Evolutionary conservation across 495 filamentous ascomycete species (phyloP).

Genomic region (Tuber borchii): DNA sequence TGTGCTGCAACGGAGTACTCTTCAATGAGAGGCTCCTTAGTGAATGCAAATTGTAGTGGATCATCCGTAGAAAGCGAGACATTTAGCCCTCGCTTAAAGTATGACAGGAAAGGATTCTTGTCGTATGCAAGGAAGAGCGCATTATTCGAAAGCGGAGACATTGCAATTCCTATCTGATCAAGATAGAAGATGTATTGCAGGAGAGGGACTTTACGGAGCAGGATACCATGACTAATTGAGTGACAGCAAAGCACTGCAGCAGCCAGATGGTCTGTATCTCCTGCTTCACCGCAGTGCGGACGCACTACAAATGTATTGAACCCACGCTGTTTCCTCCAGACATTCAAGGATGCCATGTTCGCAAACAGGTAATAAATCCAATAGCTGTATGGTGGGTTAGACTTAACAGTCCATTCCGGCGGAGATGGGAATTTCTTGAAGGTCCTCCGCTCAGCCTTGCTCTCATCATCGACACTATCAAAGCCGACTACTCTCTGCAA

Average conservation of each 20-base stretch:
- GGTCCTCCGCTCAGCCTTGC: constrained; percentile 84
- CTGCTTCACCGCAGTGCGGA: constrained; percentile 94
- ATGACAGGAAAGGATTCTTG: constrained; percentile 88
- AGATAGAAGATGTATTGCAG: constrained; percentile 97
- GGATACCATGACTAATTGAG: constrained; percentile 91
- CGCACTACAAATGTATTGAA: constrained; percentile 94
- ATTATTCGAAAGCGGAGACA: constrained; percentile 98
- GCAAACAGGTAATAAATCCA: constrained; percentile 97
- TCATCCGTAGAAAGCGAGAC: constrained; percentile 96
- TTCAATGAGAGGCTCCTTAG: constrained; percentile 95
- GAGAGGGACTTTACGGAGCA: constrained; percentile 87
- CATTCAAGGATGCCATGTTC: constrained; percentile 87
- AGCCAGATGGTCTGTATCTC: constrained; percentile 91
- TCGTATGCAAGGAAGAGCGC: constrained; percentile 95
- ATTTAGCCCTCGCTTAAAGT: constrained; percentile 90
- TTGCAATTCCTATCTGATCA: constrained; percentile 95
- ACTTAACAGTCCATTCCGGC: constrained; percentile 75
- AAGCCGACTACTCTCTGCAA: constrained; percentile 92
- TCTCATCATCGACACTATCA: constrained; percentile 97
- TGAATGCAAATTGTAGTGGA: constrained; percentile 95
- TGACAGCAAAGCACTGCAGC: constrained; percentile 90
- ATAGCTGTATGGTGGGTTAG: constrained; percentile 97
- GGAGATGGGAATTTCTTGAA: constrained; percentile 92
- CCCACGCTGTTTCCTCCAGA: constrained; percentile 79
- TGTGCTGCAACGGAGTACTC: constrained; percentile 97